Base-by-base conservation (phyloP, 495 filamentous ascomycete genomes). In the Hypomontagnella monticulosa region DNA sequence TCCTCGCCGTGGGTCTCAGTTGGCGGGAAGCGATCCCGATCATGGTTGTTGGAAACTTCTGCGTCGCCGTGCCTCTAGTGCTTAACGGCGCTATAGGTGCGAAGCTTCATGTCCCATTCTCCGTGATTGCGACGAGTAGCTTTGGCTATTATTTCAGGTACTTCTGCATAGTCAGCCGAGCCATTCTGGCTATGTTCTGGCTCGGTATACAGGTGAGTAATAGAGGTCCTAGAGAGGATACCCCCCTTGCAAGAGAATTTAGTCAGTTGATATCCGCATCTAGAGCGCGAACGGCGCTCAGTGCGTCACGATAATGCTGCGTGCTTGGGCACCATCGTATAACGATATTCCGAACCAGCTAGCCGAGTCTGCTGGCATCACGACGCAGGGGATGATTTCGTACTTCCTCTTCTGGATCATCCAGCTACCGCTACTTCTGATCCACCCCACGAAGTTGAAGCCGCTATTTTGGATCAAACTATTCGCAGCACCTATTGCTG, bases 81-180 rank as follows among this genome's bases (percentile, higher is more conserved):
- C 78, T 84, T 14, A 91, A 89, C 62, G 88, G 88, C 38, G 84
- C 85, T 6, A 85, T 87, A 23, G 85, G 86, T 8, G 82, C 84
- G 23, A 82, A 83, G 51, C 84, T 88, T 61, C 88, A 89, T 66
- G 79, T 87, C 5, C 87, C 87, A 4, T 92, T 91, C 74, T 86
- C 88, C 8, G 87, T 91, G 4, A 83, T 88, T 53, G 83, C 85
- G 1, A 83, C 88, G 14, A 86, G 87, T 8, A 80, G 80, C 59
- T 92, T 88, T 77, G 89, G 89, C 1, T 91, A 88, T 75, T 91
- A 86, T 78, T 82, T 88, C 47, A 83, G 83, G 3, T 90, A 90
- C 67, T 82, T 91, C 64, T 81, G 84, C 19, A 89, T 91, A 48
- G 75, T 90, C 8, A 89, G 86, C 0, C 82, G 89, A n/a, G 79